Evolutionary conservation across 352 stramenopile species (phyloP), one percentile per base, ranked within the genome.

Genomic region (Discostella stelligera): DNA sequence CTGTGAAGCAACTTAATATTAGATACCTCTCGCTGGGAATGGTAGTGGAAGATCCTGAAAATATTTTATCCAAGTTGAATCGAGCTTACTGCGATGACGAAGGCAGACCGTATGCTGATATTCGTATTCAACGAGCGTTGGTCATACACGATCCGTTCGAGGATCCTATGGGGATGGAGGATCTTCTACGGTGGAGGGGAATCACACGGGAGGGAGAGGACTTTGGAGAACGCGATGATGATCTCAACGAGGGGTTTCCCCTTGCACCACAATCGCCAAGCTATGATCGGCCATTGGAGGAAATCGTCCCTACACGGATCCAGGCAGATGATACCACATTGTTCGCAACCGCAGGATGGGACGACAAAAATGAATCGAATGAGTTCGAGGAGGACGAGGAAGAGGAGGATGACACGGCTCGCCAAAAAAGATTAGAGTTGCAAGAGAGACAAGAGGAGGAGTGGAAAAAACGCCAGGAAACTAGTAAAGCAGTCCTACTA

Each of bases 401-500:
- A 13, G 81, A 89, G 7, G 65, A 82, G 41, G 74, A 89, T 61
- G 74, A 88, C 56, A 61, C 68, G 27, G 62, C 78, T 18, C 53
- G 75, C 48, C 67, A 83, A 54, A 68, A 83, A 55, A 66, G 88
- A 89, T 49, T 84, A 20, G 77, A 84, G 63, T 93, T 92, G 3
- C 92, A 95, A 56, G 89, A 96, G 75, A 91, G 97, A 83, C 92
- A 97, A 46, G 90, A 98, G 67, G 89, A 97, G 77, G 91, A 94
- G 44, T 80, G 95, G 62, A 77, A 86, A 6, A 89, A 96, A 74
- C 96, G 96, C 66, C 95, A 98, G 70, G 96, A 96, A 60, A 96
- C 97, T 68, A 97, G 93, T 27, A 91, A 96, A 27, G 96, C 96
- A 0, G 96, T 99, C 16, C 96, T 99, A 55, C 89, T 99, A 16